Percentiles rank a stretch among this genome's conserved stretches.
These are phyloP conservation scores for Acanthamoeba quina DNA, from an alignment of 208 protist genomes.

Conservation along the genomic window DNA sequence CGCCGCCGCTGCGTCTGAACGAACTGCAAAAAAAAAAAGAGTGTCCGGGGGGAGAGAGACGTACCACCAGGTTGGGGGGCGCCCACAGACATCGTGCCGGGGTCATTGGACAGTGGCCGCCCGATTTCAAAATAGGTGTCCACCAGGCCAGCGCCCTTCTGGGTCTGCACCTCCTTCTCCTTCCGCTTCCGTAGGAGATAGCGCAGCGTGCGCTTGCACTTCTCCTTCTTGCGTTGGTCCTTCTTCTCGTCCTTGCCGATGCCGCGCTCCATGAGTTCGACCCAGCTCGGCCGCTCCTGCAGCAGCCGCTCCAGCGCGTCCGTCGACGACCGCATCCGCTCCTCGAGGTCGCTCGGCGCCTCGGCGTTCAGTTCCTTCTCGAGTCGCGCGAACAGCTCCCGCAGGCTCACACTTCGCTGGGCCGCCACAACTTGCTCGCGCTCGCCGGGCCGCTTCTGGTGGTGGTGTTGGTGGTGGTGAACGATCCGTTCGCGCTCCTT, in stretches of 20 bases:
- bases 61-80: neutral
- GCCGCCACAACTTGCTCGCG: neutral
- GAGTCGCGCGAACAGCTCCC: neutral
- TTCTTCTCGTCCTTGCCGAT: constrained; percentile 49
- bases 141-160: constrained; percentile 49
- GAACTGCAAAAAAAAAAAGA: too few relatives aligned
- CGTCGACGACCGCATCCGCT: constrained; percentile 39
- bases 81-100: too few relatives aligned
- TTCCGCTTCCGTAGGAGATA: constrained; percentile 32
- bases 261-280: constrained; percentile 58
- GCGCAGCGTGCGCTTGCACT: constrained; percentile 45
- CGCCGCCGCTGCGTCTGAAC: too few relatives aligned
- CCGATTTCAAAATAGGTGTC: constrained; percentile 66
- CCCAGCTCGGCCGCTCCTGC: constrained; percentile 33
- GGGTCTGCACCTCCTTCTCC: constrained; percentile 53
- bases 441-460: neutral
- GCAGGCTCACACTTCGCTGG: neutral
- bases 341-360: neutral
- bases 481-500: neutral
- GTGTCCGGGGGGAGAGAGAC: too few relatives aligned
- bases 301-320: constrained; percentile 44
- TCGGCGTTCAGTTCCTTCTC: constrained; percentile 1
- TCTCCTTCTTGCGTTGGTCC: constrained; percentile 39
- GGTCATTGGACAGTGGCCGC: neutral
- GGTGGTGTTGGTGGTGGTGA: neutral